Base-by-base conservation (phyloP, 495 filamentous ascomycete genomes). In the Aspergillus bridgeri region DNA sequence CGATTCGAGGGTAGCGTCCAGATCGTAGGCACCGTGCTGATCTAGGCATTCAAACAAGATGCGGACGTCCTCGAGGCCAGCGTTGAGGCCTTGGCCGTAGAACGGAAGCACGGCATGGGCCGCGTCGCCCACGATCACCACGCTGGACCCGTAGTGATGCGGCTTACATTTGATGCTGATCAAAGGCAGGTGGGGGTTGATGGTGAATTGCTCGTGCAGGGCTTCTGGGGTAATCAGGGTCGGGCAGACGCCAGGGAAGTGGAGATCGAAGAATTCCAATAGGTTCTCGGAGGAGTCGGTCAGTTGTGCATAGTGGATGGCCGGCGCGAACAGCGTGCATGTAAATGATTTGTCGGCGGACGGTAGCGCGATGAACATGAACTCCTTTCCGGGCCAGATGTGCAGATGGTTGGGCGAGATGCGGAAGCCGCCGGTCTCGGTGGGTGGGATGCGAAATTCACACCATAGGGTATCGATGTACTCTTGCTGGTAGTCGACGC, bases 401-500 rank as follows among this genome's bases (percentile, higher is more conserved):
- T 99, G 94, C 2, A 99, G 81, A 65, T 98, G 91, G 68, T 96
- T 89, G 17, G 91, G 90, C 0, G 89, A 91, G 54, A 97, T 89
- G 27, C 76, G 76, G 68, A 92, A 99, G 24, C 81, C 79, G 11
- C 79, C 75, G 20, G 73, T 60, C 15, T 78, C 66, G 0, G 78
- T 73, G 0, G 89, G 81, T 2, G 81, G 76, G 57, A 99, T 93
- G 44, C 85, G 86, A 68, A 97, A 96, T 62, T 99, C 95, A 75
- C 94, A 96, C 94, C 94, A 99, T 8, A 98, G 75, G 0, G 93
- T 93, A 69, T 96, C 92, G 71, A 99, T 92, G 67, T 99, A 99
- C 65, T 92, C 85, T 68, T 99, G 94, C 57, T 92, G 81, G 65
- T 96, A 98, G 67, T 90, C 82, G 79, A 98, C 89, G 6, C 89